A percentile compares a stretch with the other conserved stretches of the same genome.
Evolutionary conservation across 305 asterid genomes (phyloP).

Genomic region (Salvia sclarea): DNA sequence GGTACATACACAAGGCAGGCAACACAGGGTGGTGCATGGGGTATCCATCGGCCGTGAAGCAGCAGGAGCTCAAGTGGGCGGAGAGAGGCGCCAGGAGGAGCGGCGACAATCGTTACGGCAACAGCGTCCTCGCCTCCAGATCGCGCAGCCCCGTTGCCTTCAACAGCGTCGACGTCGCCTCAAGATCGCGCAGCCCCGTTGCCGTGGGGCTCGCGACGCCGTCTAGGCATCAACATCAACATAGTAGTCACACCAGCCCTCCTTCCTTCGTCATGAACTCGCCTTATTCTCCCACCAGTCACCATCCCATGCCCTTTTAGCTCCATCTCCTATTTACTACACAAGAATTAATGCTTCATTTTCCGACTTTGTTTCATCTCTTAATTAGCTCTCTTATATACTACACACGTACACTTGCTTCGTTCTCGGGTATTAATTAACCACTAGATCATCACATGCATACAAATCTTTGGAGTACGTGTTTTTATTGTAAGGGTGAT

Average conservation of each 20-base stretch:
- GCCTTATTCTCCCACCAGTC: slow-evolving; percentile 44
- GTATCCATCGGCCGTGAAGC: slow-evolving; percentile 58
- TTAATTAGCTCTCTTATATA: not conserved
- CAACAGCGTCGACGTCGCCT: slow-evolving; percentile 28
- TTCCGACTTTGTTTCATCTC: not conserved
- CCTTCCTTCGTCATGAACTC: slow-evolving; percentile 59
- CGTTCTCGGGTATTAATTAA: not conserved
- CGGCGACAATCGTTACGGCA: slow-evolving; percentile 43
- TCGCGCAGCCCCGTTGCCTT: slow-evolving; percentile 41
- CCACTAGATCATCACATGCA: too few species aligned
- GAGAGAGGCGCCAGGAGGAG: slow-evolving; percentile 72
- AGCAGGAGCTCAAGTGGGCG: slow-evolving; percentile 80
- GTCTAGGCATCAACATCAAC: slow-evolving; percentile 20
- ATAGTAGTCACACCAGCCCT: slow-evolving; percentile 31
- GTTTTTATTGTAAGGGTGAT: not conserved
- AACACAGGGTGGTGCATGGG: slow-evolving; percentile 64
- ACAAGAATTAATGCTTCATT: not conserved
- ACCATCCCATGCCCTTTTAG: slow-evolving; percentile 60
- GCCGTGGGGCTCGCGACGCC: slow-evolving; percentile 31
- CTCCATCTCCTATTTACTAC: too few species aligned
- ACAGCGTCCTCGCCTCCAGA: slow-evolving; percentile 43
- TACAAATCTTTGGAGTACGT: too few species aligned
- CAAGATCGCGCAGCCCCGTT: slow-evolving; percentile 42
- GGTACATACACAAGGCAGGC: slow-evolving; percentile 75
- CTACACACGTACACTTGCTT: not conserved